Base-by-base conservation (phyloP, 1,284 basidiomycete genomes). In the Lentinula novae-zelandiae region DNA sequence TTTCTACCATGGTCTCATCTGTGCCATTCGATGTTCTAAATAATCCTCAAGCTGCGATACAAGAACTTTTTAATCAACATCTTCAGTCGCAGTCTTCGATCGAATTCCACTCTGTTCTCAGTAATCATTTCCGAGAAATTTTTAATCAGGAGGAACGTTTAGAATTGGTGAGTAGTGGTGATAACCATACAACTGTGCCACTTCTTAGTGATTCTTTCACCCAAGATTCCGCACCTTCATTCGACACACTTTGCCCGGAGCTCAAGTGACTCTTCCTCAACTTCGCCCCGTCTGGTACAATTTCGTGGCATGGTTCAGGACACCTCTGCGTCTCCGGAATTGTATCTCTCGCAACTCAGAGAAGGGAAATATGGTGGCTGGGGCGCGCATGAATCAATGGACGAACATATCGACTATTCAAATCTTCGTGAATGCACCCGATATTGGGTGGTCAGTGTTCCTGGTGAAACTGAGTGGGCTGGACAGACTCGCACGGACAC, bases 241-340 rank as follows among this genome's bases (percentile, higher is more conserved):
- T 46, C 63, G 89, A 84, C 85, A 90, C 38, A 83, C 86, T 1
- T 63, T 73, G 5, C 75, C 90, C 22, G 4, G 64, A 42, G 40
- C 2, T 42, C 20, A 7, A 13, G 46, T 22, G 34, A n/a, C 10
- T 5, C 13, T 50, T 78, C 84, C 4, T 83, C 84, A 27, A 74
- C 79, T 51, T 72, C 71, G 4, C 78, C 83, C 65, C 68, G 68
- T 15, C 77, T 92, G 2, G 87, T 92, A 8, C 78, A 81, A 15
- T 91, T 92, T 69, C 80, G 82, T 48, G 84, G 81, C 12, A 89
- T 91, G 88, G 77, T 92, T n/a, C 90, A 92, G 70, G 90, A 92
- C 67, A 91, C 88, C 1, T 89, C 89, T 4, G 69, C 81, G 20
- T 84, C 87, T 2, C 81, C 84, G 0, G 87, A 91, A 68, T 78